Evolutionary conservation across 2,329 filamentous ascomycete species (phyloP), one percentile per base, ranked within the genome.

Genomic region (Alternaria triticimaculans): DNA sequence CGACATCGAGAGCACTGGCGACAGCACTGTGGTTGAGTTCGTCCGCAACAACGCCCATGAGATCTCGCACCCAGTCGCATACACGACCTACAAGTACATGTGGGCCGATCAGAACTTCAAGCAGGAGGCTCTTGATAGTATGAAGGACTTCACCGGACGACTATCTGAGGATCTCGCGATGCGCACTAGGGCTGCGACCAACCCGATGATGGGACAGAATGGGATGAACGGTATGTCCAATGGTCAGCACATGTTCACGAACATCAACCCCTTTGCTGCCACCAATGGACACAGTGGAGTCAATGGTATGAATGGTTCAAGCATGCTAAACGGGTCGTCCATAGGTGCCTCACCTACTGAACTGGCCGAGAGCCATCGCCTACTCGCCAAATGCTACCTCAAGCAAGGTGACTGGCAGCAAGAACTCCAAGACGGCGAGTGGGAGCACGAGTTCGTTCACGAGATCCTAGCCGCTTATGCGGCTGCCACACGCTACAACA

Each of bases 391-490:
- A 82, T 98, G 95, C 80, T 98, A 96, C 78, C 87, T 99, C 30
- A 93, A 96, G 73, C 94, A 97, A 78, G 96, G 96, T 69, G 94
- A 99, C 81, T 99, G 96, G 96, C 90, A 97, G 76, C 92, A 95
- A 61, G 86, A 91, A 15, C 82, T 97, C 58, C 92, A 96, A 78
- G 91, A 92, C 75, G 92, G 94, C 56, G 91, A 96, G 69, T 99
- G 96, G 96, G 90, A 93, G 68, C 89, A 92, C 66, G 91, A 93
- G 9, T 90, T 92, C 69, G 92, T 97, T 5, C 88, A 92, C 55
- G 95, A 98, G 57, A 94, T 99, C 62, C 84, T 99, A 23, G 87
- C 89, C n/a, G 94, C 96, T 2, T 99, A 98, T 80, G 90, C 90
- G 18, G 91, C 94, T 63, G 96, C 96, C 2, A 99, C 96, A 2